Evolutionary conservation across 2,329 filamentous ascomycete genomes (phyloP).

Genomic region (Aspergillus ochraceus): DNA sequence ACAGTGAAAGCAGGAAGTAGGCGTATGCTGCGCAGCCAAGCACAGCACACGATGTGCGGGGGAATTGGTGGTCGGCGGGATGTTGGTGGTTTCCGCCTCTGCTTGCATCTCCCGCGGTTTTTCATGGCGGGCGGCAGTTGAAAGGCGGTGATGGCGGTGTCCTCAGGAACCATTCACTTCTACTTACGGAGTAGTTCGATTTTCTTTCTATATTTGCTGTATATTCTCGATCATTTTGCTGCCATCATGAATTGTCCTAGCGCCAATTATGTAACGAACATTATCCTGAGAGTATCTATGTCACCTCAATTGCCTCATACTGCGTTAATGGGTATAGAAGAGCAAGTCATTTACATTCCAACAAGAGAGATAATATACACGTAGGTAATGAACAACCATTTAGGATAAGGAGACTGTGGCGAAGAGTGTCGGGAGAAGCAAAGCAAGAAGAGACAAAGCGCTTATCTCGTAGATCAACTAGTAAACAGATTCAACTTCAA

Average conservation of each 20-base stretch:
- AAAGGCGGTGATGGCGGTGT: slow-evolving; percentile 23
- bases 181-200: no score
- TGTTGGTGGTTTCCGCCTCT: slow-evolving; percentile 6
- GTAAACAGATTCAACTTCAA: not conserved
- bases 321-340: not conserved
- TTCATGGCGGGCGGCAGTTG: slow-evolving; percentile 13
- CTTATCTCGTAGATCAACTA: slow-evolving; percentile 10
- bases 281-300: no score
- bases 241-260: no score
- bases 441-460: slow-evolving; percentile 6
- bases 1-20: not conserved
- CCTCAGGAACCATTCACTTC: not conserved
- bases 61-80: slow-evolving; percentile 8
- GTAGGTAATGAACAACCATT: not conserved
- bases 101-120: not conserved
- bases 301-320: not conserved
- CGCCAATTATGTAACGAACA: no score
- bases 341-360: not conserved
- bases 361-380: not conserved
- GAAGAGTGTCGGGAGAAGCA: slow-evolving; percentile 4
- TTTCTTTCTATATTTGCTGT: no score
- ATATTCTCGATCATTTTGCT: not conserved
- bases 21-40: slow-evolving; percentile 24
- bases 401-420: not conserved
- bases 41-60: slow-evolving; percentile 27